Evolutionary conservation across 345 rosid species (phyloP), one percentile per base, ranked within the genome.

Genomic region (Limnanthes douglasii): DNA sequence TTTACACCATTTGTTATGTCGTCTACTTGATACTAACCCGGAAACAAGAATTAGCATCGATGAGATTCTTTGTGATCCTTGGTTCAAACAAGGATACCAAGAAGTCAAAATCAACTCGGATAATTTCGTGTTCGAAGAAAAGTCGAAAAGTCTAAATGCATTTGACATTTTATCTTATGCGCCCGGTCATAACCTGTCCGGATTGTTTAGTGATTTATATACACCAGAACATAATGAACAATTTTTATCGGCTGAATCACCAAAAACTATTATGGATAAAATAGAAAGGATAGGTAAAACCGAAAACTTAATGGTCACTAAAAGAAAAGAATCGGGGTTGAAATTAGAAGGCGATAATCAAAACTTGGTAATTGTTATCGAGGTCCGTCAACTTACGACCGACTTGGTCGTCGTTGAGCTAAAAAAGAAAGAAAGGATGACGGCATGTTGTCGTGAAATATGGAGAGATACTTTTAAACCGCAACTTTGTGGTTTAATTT

Each of bases 141-240:
- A 19, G 11, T 43, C 47, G 24, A 55, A 58, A 23, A 34, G 20
- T 4, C 48, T 82, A 41, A 82, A 73, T 28, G 94, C 94, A 8
- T 82, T 82, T 16, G 78, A 77, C 18, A 32, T 82, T 12, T 77
- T 82, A 13, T 64, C 94, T 2, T 69, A 65, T 45, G 50, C 88
- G 0, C 58, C 78, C 17, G 75, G 65, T 0, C 54, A 67, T 15
- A 66, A 78, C 44, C 50, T 82, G 4, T 48, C 81, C 3, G 60
- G 76, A 17, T 5, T 82, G 62, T 65, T 76, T 21, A 14, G 50
- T 0, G 68, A 57, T 4, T 45, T 54, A 46, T 80, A 57, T 11
- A 16, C 42, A 4, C 41, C 68, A 20, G 65, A 56, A 3, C 50
- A 41, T 2, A 20, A 42, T 3, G 86, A 81, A 1, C 51, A 69